A percentile compares a stretch with the other conserved stretches of the same genome.
phyloP scores from a whole-genome alignment of 2,329 filamentous ascomycete genomes.

The Pleoardoris graminearum region DNA sequence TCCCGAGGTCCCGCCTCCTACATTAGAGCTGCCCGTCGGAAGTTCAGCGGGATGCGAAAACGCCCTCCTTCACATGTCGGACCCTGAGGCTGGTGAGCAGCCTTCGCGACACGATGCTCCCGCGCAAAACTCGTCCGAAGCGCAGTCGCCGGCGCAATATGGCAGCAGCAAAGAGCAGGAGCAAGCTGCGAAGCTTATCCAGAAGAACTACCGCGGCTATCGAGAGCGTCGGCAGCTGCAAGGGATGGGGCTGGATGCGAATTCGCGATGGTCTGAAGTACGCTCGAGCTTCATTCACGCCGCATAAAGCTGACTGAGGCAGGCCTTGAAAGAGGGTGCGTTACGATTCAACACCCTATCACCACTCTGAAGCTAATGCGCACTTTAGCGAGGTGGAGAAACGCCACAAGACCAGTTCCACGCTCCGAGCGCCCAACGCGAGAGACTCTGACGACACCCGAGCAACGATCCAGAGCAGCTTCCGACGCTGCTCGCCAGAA shows the following conservation, averaged over 20 bases:
- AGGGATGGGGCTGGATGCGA: slow-evolving; percentile 70
- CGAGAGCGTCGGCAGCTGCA: slow-evolving; percentile 70
- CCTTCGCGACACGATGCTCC: neutral
- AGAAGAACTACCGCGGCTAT: slow-evolving; percentile 76
- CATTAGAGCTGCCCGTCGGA: neutral
- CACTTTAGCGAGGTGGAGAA: slow-evolving; percentile 56
- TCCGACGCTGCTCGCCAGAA: slow-evolving; percentile 62
- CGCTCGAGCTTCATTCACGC: slow-evolving; percentile 10
- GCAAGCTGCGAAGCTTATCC: slow-evolving; percentile 42
- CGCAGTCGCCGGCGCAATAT: neutral
- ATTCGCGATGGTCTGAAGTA: slow-evolving; percentile 71
- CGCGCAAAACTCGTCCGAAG: neutral
- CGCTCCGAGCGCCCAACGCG: slow-evolving; percentile 38
- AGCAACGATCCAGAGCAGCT: slow-evolving; percentile 31
- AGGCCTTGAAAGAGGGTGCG: slow-evolving; percentile 57
- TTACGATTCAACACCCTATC: slow-evolving; percentile 11
- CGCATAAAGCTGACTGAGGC: slow-evolving; percentile 1
- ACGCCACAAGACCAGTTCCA: slow-evolving; percentile 53
- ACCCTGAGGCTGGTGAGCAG: slow-evolving; percentile 3
- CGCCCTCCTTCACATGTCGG: slow-evolving; percentile 5
- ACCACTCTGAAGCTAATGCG: slow-evolving; percentile 29
- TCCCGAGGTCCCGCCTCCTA: neutral
- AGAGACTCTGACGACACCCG: slow-evolving; percentile 24
- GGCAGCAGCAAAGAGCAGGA: slow-evolving; percentile 25
- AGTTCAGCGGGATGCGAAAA: neutral